phyloP scores from a whole-genome alignment of 2,329 filamentous ascomycete species.

The Trichophyton equinum region DNA sequence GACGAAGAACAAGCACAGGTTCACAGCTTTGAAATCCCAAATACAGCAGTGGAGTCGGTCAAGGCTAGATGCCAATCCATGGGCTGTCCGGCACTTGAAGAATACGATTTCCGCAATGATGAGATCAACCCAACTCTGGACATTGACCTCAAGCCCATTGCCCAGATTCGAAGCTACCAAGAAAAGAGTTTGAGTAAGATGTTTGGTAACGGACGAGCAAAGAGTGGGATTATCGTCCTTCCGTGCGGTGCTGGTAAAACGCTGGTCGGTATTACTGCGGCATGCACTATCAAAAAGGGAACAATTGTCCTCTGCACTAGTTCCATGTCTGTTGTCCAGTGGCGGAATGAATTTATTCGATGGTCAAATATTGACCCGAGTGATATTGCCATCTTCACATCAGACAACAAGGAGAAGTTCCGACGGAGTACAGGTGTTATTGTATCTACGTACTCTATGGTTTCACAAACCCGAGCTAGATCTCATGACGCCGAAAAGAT shows the following conservation, averaged over 20 bases:
- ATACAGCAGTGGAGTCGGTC: conserved; percentile 69
- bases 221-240: conserved; percentile 93
- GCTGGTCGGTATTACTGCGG: conserved; percentile 92
- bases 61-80: conserved; percentile 82
- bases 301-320: conserved; percentile 91
- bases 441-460: conserved; percentile 97
- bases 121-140: conserved; percentile 79
- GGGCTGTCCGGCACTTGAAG: conserved; percentile 77
- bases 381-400: conserved; percentile 89
- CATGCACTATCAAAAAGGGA: conserved; percentile 94
- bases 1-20: conserved; percentile 75
- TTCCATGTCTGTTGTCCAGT: conserved; percentile 95
- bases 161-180: conserved; percentile 86
- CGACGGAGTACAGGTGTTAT: conserved; percentile 87
- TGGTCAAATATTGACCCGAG: conserved; percentile 98
- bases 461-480: conserved; percentile 76
- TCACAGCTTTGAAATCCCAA: conserved; percentile 83
- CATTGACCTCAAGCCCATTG: conserved; percentile 80
- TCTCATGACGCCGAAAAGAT: conserved; percentile 92
- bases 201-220: conserved; percentile 95
- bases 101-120: conserved; percentile 95
- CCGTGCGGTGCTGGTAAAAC: conserved; percentile 97
- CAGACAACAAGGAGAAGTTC: conserved; percentile 78
- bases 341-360: conserved; percentile 90
- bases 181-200: conserved; percentile 97